Conservation (phyloP, 2,329 filamentous ascomycete species). For the Tolypocladium nubicola region DNA sequence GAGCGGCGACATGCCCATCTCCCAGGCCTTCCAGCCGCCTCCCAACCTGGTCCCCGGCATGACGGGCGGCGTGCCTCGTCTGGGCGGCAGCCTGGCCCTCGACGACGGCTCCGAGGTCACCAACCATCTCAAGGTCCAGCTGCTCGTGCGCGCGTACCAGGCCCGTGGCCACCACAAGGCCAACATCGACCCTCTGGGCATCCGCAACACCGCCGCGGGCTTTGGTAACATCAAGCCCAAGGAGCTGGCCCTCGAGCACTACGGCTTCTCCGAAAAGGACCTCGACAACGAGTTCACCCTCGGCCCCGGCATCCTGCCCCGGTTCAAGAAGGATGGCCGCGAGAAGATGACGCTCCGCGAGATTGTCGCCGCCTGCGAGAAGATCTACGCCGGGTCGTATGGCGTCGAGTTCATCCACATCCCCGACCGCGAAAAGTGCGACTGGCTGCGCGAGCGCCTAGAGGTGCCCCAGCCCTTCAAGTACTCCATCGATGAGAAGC, state of each 20-base stretch:
- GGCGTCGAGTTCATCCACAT: slow-evolving; percentile 99
- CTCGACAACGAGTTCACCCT: slow-evolving; percentile 85
- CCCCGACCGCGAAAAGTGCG: slow-evolving; percentile 91
- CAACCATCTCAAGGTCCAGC: slow-evolving; percentile 96
- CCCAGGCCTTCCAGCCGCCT: slow-evolving; percentile 91
- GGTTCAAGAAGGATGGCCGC: slow-evolving; percentile 78
- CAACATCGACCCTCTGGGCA: slow-evolving; percentile 90
- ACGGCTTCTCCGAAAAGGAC: slow-evolving; percentile 90
- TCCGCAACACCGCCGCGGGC: slow-evolving; percentile 63
- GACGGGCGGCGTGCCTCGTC: slow-evolving; percentile 63
- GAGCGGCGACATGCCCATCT: slow-evolving; percentile 92
- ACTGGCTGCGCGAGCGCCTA: slow-evolving; percentile 92
- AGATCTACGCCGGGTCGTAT: slow-evolving; percentile 94
- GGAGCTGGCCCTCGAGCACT: slow-evolving; percentile 87
- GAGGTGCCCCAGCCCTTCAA: slow-evolving; percentile 93
- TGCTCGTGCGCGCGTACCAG: slow-evolving; percentile 95
- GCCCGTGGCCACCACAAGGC: slow-evolving; percentile 97
- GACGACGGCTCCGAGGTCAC: slow-evolving; percentile 71
- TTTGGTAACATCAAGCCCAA: slow-evolving; percentile 83
- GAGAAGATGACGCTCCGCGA: slow-evolving; percentile 96
- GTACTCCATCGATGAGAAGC: slow-evolving; percentile 97
- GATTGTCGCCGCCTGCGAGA: slow-evolving; percentile 87
- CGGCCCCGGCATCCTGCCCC: slow-evolving; percentile 87
- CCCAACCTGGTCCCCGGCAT: slow-evolving; percentile 82
- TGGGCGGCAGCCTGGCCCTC: slow-evolving; percentile 58